Evolutionary conservation across 106 monocot genomes (phyloP).

Genomic region (Phalaenopsis aphrodite): DNA sequence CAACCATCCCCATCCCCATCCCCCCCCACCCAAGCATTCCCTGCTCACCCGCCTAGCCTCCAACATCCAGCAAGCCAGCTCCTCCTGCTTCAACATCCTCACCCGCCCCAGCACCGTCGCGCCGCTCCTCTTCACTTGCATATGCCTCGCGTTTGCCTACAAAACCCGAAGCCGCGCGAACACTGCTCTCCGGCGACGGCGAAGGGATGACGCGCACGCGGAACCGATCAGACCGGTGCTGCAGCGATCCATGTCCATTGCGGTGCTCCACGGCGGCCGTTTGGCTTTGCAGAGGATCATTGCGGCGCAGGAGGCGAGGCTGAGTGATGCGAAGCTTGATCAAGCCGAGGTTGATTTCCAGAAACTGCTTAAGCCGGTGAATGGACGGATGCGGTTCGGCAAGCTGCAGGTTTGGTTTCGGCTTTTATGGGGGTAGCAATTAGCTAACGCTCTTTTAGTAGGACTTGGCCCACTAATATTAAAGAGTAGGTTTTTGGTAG

Average conservation of each 20-base stretch:
- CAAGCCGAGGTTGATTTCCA: neutral
- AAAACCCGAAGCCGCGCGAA: neutral
- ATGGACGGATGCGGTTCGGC: slow-evolving; percentile 1
- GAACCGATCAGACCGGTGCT: neutral
- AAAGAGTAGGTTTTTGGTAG: too few species aligned
- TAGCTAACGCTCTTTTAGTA: too few species aligned
- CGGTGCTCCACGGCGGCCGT: slow-evolving; percentile 19
- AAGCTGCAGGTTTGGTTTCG: neutral
- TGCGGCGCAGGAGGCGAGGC: slow-evolving; percentile 18
- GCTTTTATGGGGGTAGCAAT: too few species aligned
- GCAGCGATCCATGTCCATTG: slow-evolving; percentile 19
- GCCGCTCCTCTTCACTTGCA: slow-evolving; percentile 7
- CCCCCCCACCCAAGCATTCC: neutral
- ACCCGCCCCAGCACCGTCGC: neutral
- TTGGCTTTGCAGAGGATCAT: slow-evolving; percentile 17
- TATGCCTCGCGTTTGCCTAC: slow-evolving; percentile 7
- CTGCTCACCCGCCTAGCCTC: neutral
- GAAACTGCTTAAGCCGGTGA: neutral
- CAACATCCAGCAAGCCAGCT: neutral
- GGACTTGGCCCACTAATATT: too few species aligned
- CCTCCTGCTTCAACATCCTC: neutral
- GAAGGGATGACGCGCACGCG: neutral
- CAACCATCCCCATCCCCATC: neutral
- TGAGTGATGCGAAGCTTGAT: slow-evolving; percentile 4
- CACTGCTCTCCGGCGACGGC: too few species aligned